These are phyloP conservation scores for Mortierella sp. DNA, from an alignment of 371 early-diverging fungal genomes.

Conservation along the genomic window DNA sequence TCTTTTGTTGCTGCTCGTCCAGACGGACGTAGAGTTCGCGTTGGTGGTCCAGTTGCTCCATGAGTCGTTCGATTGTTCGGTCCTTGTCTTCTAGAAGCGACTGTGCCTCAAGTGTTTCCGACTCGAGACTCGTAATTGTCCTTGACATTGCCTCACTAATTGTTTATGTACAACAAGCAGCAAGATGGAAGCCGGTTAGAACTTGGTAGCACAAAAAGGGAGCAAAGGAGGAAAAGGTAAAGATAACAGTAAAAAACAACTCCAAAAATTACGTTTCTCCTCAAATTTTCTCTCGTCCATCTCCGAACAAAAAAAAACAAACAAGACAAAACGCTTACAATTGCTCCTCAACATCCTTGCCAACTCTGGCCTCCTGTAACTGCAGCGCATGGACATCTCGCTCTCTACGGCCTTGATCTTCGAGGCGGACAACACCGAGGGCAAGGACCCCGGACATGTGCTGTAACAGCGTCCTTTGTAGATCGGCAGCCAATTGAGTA, in stretches of 20 bases:
- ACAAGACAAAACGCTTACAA: conserved; percentile 28
- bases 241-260: background rate
- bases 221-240: background rate
- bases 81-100: conserved; percentile 51
- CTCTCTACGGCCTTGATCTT: conserved; percentile 54
- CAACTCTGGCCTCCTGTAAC: conserved; percentile 21
- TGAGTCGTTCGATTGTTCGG: conserved; percentile 43
- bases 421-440: conserved; percentile 61
- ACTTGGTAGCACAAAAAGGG: background rate
- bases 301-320: background rate
- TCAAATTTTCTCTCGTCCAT: background rate
- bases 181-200: background rate
- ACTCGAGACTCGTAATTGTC: conserved; percentile 38
- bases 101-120: conserved; percentile 50
- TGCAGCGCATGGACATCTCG: conserved; percentile 37
- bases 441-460: conserved; percentile 80
- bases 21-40: conserved; percentile 39
- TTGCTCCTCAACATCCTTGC: conserved; percentile 35
- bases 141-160: conserved; percentile 42
- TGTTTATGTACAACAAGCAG: background rate
- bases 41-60: conserved; percentile 53
- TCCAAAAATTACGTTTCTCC: background rate
- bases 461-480: conserved; percentile 74
- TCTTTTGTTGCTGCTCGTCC: conserved; percentile 54
- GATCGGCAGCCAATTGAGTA: conserved; percentile 70